Evolutionary conservation across 2,329 filamentous ascomycete species (phyloP).

Genomic region (Xylaria sp.): DNA sequence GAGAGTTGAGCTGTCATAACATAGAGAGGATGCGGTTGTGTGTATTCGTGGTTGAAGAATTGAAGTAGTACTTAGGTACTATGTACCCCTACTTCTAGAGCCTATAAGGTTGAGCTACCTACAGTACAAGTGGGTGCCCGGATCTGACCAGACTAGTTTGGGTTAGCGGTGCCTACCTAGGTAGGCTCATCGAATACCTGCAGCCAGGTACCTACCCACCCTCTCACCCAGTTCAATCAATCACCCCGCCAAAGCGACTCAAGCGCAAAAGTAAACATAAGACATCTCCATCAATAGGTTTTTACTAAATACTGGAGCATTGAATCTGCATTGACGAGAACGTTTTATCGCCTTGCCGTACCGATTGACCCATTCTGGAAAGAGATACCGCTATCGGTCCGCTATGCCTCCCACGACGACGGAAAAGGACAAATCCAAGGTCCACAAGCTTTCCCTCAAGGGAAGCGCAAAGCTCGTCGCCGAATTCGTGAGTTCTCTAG

Average conservation of each 20-base stretch:
- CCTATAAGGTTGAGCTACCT: too few species aligned
- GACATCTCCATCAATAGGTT: conserved; percentile 1
- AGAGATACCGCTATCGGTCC: conserved; percentile 13
- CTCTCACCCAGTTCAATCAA: not conserved
- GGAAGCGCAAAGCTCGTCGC: conserved; percentile 87
- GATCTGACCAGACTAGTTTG: too few species aligned
- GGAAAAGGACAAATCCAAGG: conserved; percentile 81
- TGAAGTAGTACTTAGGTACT: too few species aligned
- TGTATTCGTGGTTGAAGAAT: too few species aligned
- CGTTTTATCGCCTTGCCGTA: not conserved
- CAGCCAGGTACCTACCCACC: not conserved
- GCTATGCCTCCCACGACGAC: conserved; percentile 45
- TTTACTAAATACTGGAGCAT: too few species aligned
- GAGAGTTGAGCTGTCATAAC: conserved; percentile 1
- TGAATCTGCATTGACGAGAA: not conserved
- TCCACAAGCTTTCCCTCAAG: conserved; percentile 93
- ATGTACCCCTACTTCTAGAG: too few species aligned
- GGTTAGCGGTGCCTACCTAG: too few species aligned
- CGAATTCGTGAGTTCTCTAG: conserved; percentile 81
- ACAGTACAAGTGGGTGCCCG: too few species aligned
- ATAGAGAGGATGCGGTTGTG: not conserved
- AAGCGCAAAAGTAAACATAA: conserved; percentile 47
- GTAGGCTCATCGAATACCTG: not conserved
- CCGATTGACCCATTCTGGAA: not conserved
- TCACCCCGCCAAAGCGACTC: conserved; percentile 46